These are phyloP conservation scores for Coprinellus aureogranulatus DNA, from an alignment of 768 basidiomycete genomes.

Conservation along the genomic window DNA sequence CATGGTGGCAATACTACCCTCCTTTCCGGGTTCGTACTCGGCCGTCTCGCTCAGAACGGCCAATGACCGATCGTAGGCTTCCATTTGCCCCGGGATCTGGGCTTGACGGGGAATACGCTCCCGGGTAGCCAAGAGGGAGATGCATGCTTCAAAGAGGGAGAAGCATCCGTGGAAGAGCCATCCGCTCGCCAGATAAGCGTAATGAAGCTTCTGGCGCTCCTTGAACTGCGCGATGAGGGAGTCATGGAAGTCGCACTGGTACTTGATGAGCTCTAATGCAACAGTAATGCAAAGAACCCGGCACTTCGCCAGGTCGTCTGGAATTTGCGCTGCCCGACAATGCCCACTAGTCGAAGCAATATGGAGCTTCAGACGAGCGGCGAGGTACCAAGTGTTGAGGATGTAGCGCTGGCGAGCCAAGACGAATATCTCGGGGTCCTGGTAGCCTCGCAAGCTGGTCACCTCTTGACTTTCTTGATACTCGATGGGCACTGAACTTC, in stretches of 20 bases:
- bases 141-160: conserved; percentile 46
- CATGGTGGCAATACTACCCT: conserved; percentile 36
- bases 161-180: conserved; percentile 46
- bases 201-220: conserved; percentile 5
- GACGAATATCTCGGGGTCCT: conserved; percentile 26
- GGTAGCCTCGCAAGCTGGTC: conserved; percentile 23
- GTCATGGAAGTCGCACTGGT: conserved; percentile 40
- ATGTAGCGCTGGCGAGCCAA: conserved; percentile 42
- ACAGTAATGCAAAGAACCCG: conserved; percentile 37
- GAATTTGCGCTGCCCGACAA: conserved; percentile 21
- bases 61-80: conserved; percentile 37
- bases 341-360: conserved; percentile 39
- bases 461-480: conserved; percentile 32
- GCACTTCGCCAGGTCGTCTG: conserved; percentile 27
- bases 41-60: conserved; percentile 33
- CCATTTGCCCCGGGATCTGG: conserved; percentile 35
- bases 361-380: conserved; percentile 44
- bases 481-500: conserved; percentile 37
- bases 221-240: conserved; percentile 12
- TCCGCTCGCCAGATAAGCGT: conserved; percentile 6
- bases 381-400: conserved; percentile 47
- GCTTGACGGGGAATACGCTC: conserved; percentile 24
- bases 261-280: conserved; percentile 41
- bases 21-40: conserved; percentile 32
- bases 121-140: conserved; percentile 37